Conservation (phyloP, 352 stramenopile species). For the Phytopythium sindhum region DNA sequence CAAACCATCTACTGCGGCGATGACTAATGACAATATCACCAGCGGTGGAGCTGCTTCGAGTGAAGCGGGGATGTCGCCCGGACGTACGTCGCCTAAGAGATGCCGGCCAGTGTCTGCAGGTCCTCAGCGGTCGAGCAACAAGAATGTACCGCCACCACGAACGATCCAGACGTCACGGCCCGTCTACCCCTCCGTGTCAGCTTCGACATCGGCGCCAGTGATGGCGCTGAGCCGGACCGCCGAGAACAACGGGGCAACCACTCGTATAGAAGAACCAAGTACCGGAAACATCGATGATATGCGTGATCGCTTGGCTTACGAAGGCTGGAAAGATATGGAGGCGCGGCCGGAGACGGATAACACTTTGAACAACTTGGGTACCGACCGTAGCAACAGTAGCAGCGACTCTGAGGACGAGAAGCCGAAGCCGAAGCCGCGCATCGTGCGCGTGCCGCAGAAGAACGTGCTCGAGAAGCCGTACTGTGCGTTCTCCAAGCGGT, state of each 20-base stretch:
- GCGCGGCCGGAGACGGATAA: constrained; percentile 17
- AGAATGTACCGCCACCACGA: constrained; percentile 22
- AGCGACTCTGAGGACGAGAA: background rate
- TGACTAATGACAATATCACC: background rate
- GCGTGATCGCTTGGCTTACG: background rate
- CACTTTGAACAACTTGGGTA: background rate
- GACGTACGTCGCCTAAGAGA: constrained; percentile 60
- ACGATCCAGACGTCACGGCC: constrained; percentile 61
- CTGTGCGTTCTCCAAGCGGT: constrained; percentile 61
- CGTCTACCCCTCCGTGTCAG: constrained; percentile 28
- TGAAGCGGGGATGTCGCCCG: constrained; percentile 22
- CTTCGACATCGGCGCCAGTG: constrained; percentile 6
- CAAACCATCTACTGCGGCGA: background rate
- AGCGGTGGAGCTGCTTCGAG: background rate
- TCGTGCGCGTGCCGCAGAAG: constrained; percentile 59
- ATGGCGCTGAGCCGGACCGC: background rate
- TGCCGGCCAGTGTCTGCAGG: constrained; percentile 60
- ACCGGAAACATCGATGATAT: background rate
- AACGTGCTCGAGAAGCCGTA: constrained; percentile 69
- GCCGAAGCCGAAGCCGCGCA: constrained; percentile 17
- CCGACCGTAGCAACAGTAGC: background rate
- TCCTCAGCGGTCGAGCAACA: constrained; percentile 36
- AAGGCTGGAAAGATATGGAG: constrained; percentile 7
- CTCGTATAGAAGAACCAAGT: constrained; percentile 4
- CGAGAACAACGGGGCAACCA: background rate